phyloP scores from a whole-genome alignment of 108 stramenopile species.

The Conticribra weissflogii region DNA sequence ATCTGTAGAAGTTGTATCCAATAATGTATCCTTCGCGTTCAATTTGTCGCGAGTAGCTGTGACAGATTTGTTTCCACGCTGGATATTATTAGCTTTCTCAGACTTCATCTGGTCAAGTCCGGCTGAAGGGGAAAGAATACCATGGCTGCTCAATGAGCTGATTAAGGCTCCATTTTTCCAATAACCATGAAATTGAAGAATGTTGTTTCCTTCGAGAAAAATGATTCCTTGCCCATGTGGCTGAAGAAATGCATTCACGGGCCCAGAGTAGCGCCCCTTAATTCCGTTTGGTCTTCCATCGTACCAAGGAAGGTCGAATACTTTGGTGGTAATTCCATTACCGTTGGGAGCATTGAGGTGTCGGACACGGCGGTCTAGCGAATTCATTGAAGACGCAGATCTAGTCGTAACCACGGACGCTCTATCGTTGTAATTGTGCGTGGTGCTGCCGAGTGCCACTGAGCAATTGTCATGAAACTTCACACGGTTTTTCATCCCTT shows the following conservation, averaged over 20 bases:
- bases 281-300: slow-evolving; percentile 1
- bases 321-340: neutral
- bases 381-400: neutral
- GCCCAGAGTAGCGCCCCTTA: slow-evolving; percentile 19
- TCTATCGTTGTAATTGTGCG: neutral
- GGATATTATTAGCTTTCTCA: no score
- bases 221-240: slow-evolving; percentile 21
- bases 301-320: slow-evolving; percentile 16
- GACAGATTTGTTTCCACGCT: no score
- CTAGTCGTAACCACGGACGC: neutral
- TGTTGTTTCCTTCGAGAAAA: slow-evolving; percentile 11
- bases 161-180: slow-evolving; percentile 9
- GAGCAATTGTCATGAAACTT: neutral
- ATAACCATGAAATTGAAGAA: slow-evolving; percentile 9
- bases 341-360: neutral
- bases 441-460: neutral
- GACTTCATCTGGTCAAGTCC: no score
- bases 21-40: no score
- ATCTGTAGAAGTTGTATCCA: no score
- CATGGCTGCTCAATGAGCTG: slow-evolving; percentile 3
- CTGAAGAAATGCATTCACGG: slow-evolving; percentile 18
- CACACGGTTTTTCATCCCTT: neutral
- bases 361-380: neutral
- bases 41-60: no score
- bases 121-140: no score